Base-by-base conservation (phyloP, 768 basidiomycete genomes). In the Lactifluus hygrophoroides region DNA sequence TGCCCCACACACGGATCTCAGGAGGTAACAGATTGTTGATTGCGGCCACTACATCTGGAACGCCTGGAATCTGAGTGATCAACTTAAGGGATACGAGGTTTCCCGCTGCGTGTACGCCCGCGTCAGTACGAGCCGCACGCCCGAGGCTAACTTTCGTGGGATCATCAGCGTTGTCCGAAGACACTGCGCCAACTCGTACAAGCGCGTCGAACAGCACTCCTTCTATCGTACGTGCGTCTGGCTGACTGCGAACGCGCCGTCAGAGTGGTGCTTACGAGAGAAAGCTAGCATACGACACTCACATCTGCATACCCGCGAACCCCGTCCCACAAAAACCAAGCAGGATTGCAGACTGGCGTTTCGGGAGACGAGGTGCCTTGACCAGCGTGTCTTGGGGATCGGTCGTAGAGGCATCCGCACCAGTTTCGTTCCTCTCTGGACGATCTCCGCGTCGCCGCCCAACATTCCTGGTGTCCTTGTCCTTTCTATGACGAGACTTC, bases 261-360 rank as follows among this genome's bases (percentile, higher is more conserved):
- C 13, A 47, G 45, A 14, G 34, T 34, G 28, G 23, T 9, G 35
- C 3, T 40, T 14, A 30, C 30, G 34, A 23, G 32, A 50, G 1
- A 27, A 10, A 23, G n/a, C 44, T 49, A 28, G 23, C 55, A 28
- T 14, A 40, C 32, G 37, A 42, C 38, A 79, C 92, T 68, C 68
- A 96, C 95, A 94, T 88, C 74, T 98, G 95, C 90, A 96, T 97
- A 23, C 95, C 95, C 66, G 81, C 86, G 69, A 85, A 96, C 1
- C 90, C 92, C 0, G 90, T 85, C 6, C 95, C 95, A 71, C 90
- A 92, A 66, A 93, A 97, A 2, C 94, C 94, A 27, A 97, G 75
- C 51, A 96, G 73, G 47, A 97, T 70, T 0, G 90, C 94, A 40
- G 85, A 86, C 74, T 85, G 85, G 66, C 86, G 80, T 73, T 96